Conservation (phyloP, 108 stramenopile genomes). For the Stephanodiscus triporus region DNA sequence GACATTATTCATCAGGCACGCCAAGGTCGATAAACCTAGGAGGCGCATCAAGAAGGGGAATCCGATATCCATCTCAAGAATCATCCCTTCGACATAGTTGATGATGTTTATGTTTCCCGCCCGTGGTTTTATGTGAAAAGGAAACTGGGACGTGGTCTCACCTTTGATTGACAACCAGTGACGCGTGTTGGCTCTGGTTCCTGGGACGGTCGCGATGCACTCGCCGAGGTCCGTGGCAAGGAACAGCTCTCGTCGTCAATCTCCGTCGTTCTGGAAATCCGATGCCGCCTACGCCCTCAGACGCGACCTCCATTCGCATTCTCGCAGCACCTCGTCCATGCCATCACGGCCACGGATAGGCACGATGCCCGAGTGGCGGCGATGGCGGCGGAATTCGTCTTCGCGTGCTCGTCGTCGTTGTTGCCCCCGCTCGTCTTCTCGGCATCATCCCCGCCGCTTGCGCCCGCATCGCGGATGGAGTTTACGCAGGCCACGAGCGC, state of each 20-base stretch:
- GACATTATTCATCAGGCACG: constrained; percentile 45
- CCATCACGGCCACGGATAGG: constrained; percentile 35
- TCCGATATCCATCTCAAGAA: constrained; percentile 54
- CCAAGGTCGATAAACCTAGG: constrained; percentile 51
- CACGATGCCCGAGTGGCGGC: constrained; percentile 19
- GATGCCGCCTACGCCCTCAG: not conserved
- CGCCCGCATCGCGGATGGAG: constrained; percentile 36
- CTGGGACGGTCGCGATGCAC: not conserved
- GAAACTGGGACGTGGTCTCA: not conserved
- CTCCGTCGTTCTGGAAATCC: not conserved
- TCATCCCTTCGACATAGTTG: constrained; percentile 45
- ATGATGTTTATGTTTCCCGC: not conserved
- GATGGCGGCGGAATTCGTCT: not conserved
- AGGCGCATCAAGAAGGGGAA: constrained; percentile 60
- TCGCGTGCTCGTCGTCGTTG: not conserved
- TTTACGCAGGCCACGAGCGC: constrained; percentile 34
- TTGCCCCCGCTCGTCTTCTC: not conserved
- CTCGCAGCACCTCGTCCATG: constrained; percentile 52
- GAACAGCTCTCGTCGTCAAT: not conserved
- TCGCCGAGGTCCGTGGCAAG: no score
- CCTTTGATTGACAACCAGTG: not conserved
- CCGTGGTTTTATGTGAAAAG: not conserved
- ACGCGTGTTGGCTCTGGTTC: not conserved
- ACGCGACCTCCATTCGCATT: constrained; percentile 35
- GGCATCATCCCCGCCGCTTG: not conserved